Evolutionary conservation across 1,139 yeast species (phyloP).

Genomic region (Saccharomyces hybrid): DNA sequence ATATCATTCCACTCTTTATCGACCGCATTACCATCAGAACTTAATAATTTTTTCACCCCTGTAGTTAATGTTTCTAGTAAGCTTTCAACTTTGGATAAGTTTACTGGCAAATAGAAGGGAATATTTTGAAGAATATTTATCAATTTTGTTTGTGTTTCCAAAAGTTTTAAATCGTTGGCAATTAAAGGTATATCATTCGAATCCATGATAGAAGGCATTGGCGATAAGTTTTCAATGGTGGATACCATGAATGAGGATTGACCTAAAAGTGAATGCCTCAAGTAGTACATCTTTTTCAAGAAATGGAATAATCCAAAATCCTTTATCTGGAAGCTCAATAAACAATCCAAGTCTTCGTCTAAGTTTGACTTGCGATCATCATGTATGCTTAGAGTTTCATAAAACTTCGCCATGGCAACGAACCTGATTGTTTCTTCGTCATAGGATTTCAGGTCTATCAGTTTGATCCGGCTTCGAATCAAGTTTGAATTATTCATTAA

Average conservation of each 20-base stretch:
- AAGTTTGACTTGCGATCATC: not conserved
- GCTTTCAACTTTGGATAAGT: not conserved
- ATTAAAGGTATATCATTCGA: not conserved
- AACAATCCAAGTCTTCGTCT: not conserved
- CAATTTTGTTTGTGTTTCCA: not conserved
- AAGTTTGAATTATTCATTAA: not conserved
- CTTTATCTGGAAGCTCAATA: not conserved
- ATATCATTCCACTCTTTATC: not conserved
- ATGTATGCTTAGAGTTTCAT: not conserved
- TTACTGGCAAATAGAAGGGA: not conserved
- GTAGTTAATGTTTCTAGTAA: not conserved
- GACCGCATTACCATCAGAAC: not conserved
- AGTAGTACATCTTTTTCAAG: not conserved
- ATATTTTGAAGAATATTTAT: not conserved
- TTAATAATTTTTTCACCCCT: not conserved
- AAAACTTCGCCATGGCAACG: not conserved
- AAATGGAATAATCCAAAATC: not conserved
- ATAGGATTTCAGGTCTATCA: not conserved
- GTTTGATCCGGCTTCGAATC: not conserved
- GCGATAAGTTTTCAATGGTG: not conserved
- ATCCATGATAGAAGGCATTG: not conserved
- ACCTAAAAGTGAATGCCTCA: not conserved
- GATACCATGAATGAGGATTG: not conserved
- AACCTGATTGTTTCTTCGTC: not conserved
- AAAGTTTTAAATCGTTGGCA: not conserved